Percentiles rank a stretch among this genome's conserved stretches.
phyloP scores from a whole-genome alignment of 768 basidiomycete species.

The Fomitopsis pulvina region DNA sequence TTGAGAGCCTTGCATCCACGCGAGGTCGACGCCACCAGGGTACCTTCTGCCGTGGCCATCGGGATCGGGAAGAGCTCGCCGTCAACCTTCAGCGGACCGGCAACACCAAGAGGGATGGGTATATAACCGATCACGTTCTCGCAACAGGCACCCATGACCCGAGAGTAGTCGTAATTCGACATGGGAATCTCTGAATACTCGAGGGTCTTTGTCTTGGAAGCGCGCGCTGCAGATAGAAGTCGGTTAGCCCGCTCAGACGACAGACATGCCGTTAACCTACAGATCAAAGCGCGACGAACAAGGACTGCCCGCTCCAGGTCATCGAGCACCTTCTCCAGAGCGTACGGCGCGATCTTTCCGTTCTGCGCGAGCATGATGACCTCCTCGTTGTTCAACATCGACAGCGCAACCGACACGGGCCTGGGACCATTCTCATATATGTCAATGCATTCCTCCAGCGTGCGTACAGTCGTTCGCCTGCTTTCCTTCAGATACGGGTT shows the following conservation, averaged over 20 bases:
- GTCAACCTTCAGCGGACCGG: constrained; percentile 91
- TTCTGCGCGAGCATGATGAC: constrained; percentile 81
- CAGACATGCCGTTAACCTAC: constrained; percentile 40
- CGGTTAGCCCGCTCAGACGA: not conserved
- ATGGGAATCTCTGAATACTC: constrained; percentile 81
- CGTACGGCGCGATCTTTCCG: constrained; percentile 93
- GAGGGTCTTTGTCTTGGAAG: constrained; percentile 75
- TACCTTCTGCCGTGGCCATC: constrained; percentile 99
- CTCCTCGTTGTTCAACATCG: constrained; percentile 84
- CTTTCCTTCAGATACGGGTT: constrained; percentile 3
- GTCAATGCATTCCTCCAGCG: constrained; percentile 72
- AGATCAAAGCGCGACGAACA: constrained; percentile 84
- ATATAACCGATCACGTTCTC: constrained; percentile 99
- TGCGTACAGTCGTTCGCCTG: constrained; percentile 29
- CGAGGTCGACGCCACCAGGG: constrained; percentile 94
- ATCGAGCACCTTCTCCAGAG: constrained; percentile 90
- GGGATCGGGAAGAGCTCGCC: constrained; percentile 83
- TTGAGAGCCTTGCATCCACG: constrained; percentile 98
- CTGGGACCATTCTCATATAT: constrained; percentile 72
- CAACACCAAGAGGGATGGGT: constrained; percentile 92
- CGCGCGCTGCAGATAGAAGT: constrained; percentile 54
- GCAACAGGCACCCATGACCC: constrained; percentile 94
- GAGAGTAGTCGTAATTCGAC: constrained; percentile 85
- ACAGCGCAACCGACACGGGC: constrained; percentile 48
- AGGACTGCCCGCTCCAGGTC: constrained; percentile 82